phyloP scores from a whole-genome alignment of 148 eudicot species.

The Rhododendron simsii region DNA sequence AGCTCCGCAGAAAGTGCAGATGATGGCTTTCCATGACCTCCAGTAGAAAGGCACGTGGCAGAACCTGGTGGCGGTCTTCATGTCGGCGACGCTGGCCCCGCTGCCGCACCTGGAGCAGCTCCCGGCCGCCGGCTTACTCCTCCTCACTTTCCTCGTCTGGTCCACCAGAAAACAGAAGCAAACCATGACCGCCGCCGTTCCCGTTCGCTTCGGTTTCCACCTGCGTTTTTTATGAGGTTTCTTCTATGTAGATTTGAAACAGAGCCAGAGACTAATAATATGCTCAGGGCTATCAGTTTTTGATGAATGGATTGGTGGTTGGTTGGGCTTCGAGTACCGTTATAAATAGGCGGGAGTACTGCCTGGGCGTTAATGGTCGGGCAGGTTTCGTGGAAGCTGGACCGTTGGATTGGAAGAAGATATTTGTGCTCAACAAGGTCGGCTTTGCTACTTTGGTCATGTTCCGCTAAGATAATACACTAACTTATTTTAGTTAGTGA shows the following conservation, averaged over 20 bases:
- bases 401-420: not conserved
- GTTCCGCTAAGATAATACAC: too few species aligned
- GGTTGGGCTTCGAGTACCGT: not conserved
- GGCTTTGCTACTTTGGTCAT: too few species aligned
- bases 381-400: not conserved
- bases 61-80: conserved; percentile 78
- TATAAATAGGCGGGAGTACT: conserved; percentile 1
- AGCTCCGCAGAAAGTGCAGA: conserved; percentile 87
- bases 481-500: too few species aligned
- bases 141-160: conserved; percentile 53
- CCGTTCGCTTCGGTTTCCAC: not conserved
- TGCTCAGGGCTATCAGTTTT: not conserved
- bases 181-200: conserved; percentile 35
- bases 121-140: conserved; percentile 78
- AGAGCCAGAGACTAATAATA: too few species aligned
- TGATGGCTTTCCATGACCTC: conserved; percentile 71
- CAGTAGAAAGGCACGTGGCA: conserved; percentile 72
- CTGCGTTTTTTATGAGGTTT: not conserved
- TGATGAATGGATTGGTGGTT: not conserved
- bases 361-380: not conserved
- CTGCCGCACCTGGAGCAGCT: conserved; percentile 74
- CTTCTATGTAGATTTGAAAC: not conserved
- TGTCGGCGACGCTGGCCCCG: conserved; percentile 79
- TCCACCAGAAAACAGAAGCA: conserved; percentile 80
- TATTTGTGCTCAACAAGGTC: too few species aligned